Percentiles rank a stretch among this genome's conserved stretches.
These are phyloP conservation scores for Phtheirospermum japonicum DNA, from an alignment of 257 asterid species.

Conservation along the genomic window DNA sequence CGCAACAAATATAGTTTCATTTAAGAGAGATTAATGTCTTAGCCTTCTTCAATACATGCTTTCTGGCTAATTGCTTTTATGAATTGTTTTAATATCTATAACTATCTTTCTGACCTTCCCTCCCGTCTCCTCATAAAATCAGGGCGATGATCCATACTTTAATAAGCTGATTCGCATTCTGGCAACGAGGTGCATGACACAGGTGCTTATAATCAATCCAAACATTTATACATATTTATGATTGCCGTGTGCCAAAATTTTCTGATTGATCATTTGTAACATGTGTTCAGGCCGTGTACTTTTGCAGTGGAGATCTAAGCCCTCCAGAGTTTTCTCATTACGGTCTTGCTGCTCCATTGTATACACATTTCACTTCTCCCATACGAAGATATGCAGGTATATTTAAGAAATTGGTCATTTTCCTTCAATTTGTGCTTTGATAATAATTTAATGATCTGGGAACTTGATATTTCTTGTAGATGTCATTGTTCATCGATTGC, in stretches of 20 bases:
- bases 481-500: conserved; percentile 89
- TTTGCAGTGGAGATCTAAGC: conserved; percentile 93
- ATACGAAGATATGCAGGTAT: conserved; percentile 97
- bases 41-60: not conserved
- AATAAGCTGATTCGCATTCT: conserved; percentile 94
- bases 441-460: conserved; percentile 21
- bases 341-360: conserved; percentile 91
- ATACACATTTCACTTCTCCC: conserved; percentile 99
- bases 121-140: conserved; percentile 17
- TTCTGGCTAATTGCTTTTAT: conserved; percentile 1
- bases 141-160: conserved; percentile 93
- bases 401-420: conserved; percentile 15
- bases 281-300: conserved; percentile 83
- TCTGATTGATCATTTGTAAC: conserved; percentile 13
- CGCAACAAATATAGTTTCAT: not conserved
- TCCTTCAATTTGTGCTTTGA: conserved; percentile 26
- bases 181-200: conserved; percentile 99
- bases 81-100: conserved; percentile 8
- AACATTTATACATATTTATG: conserved; percentile 5
- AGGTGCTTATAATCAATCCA: conserved; percentile 48
- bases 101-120: conserved; percentile 23
- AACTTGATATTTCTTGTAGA: conserved; percentile 47
- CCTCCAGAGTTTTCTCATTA: conserved; percentile 87
- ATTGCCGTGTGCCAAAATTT: conserved; percentile 20
- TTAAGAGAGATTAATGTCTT: conserved; percentile 3